Base-by-base conservation (phyloP, 1,139 yeast genomes). In the Yamadazyma blattariae region DNA sequence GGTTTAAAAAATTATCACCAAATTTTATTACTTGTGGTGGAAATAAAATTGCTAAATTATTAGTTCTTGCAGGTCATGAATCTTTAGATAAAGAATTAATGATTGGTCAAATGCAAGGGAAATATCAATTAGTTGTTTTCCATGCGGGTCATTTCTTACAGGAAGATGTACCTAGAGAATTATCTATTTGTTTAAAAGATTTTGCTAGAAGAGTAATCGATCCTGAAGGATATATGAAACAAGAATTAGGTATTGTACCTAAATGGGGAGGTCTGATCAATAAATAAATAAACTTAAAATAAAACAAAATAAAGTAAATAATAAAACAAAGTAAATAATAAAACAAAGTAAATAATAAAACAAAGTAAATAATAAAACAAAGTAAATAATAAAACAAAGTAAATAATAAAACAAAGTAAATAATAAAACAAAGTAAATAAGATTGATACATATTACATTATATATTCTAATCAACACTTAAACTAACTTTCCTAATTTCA, bases 51-150 rank as follows among this genome's bases (percentile, higher is more conserved):
- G 80, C 92, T 1, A 83, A 88, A 50, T 51, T 92, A 36, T 67
- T 92, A 30, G 71, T 92, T 1, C 61, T 92, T n/a, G 95, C 97
- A 0, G 95, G 96, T 4, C 86, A 90, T 39, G 97, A 92, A 51
- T 78, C 87, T 8, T 66, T 94, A 20, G 98, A 94, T 58, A 88
- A 83, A 44, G 75, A 76, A 30, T 64, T 92, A 28, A 88, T 89
- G 56, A 82, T 92, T 38, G 98, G 97, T 0, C 98, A 94, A 59
- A 92, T 92, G 98, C 97, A 90, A 60, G 94, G 95, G 0, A 88
- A 86, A 53, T 92, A 84, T 56, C 98, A 92, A 57, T 69, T 92
- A 31, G 80, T 87, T 12, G 95, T 89, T 4, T 83, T 89, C 2
- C 50, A 78, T 25, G 70, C 90, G 1, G 97, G 97, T 1, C 99